Evolutionary conservation across 805 yeast genomes (phyloP).

Genomic region (Kodamaea hsintzibuensis): DNA sequence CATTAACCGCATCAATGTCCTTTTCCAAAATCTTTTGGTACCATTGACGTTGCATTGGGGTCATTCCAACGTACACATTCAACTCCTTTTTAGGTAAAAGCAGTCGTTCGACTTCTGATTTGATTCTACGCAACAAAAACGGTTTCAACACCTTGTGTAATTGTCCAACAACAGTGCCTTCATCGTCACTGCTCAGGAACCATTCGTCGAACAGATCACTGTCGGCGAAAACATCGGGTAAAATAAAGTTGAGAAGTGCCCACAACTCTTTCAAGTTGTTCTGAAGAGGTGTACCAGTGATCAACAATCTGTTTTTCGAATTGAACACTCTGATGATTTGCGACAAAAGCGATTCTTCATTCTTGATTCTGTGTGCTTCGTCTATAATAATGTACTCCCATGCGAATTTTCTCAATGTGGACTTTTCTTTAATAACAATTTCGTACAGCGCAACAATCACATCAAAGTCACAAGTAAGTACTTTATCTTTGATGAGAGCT

Average conservation of each 20-base stretch:
- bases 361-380: constrained; percentile 82
- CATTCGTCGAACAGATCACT: constrained; percentile 73
- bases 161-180: constrained; percentile 48
- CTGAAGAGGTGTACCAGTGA: constrained; percentile 83
- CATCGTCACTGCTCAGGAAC: constrained; percentile 49
- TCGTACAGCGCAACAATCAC: constrained; percentile 74
- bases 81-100: constrained; percentile 73
- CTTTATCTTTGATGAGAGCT: constrained; percentile 48
- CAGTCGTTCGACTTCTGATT: constrained; percentile 79
- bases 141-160: constrained; percentile 77
- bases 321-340: constrained; percentile 75
- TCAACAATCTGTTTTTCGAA: constrained; percentile 66
- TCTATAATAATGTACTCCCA: constrained; percentile 81
- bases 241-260: constrained; percentile 74
- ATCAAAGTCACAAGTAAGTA: constrained; percentile 66
- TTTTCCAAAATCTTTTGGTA: constrained; percentile 74
- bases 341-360: constrained; percentile 70
- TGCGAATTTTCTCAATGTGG: constrained; percentile 61
- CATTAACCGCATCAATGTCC: constrained; percentile 83
- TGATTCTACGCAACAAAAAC: constrained; percentile 72
- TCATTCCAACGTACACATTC: constrained; percentile 72
- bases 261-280: constrained; percentile 78
- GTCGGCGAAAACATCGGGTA: constrained; percentile 79
- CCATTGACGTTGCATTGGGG: constrained; percentile 79
- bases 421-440: constrained; percentile 72